Evolutionary conservation across 192 early-diverging fungal genomes (phyloP).

Genomic region (Oehlia diaphana): DNA sequence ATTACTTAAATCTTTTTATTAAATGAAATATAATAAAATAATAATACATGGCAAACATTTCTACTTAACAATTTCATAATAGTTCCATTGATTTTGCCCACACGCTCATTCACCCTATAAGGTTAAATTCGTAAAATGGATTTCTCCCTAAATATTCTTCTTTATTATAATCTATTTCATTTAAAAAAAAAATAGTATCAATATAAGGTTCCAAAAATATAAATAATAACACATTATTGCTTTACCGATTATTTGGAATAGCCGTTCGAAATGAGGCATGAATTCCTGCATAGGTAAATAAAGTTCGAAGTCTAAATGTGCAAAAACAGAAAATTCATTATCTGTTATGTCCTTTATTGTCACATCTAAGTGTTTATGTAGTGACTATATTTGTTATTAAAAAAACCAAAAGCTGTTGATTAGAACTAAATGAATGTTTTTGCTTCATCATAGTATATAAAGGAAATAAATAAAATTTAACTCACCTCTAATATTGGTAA

Average conservation of each 20-base stretch:
- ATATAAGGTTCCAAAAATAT: neutral
- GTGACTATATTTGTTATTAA: conserved; percentile 43
- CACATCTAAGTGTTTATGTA: conserved; percentile 77
- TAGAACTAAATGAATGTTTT: neutral
- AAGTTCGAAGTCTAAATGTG: conserved; percentile 87
- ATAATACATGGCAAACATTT: too few relatives aligned
- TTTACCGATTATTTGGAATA: conserved; percentile 34
- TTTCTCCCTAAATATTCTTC: conserved; percentile 19
- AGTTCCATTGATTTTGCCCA: too few relatives aligned
- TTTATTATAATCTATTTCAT: neutral
- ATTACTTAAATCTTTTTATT: too few relatives aligned
- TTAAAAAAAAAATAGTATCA: neutral
- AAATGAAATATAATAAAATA: too few relatives aligned
- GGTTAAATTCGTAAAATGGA: conserved; percentile 18
- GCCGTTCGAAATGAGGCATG: conserved; percentile 89
- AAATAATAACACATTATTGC: neutral
- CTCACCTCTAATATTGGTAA: conserved; percentile 55
- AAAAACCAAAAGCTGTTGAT: neutral
- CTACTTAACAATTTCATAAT: too few relatives aligned
- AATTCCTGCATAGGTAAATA: conserved; percentile 86
- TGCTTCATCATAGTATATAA: neutral
- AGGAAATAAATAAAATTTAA: neutral
- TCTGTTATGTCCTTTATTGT: conserved; percentile 76
- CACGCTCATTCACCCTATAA: neutral
- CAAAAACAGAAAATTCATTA: conserved; percentile 91